phyloP scores from a whole-genome alignment of 129 eudicot species.

The Chrysanthemum seticuspe region DNA sequence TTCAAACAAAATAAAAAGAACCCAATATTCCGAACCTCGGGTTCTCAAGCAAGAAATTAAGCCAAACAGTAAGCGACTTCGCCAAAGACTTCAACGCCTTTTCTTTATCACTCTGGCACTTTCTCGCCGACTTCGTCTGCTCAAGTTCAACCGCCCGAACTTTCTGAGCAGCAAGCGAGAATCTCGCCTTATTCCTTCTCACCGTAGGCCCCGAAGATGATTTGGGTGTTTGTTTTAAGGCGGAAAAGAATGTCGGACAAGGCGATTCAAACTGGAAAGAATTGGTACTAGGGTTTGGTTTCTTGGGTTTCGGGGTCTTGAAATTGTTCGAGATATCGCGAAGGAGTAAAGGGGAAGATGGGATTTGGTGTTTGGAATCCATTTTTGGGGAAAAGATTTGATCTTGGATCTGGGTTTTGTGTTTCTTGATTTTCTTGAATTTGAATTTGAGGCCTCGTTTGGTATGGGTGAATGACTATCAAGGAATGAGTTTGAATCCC shows the following conservation, averaged over 20 bases:
- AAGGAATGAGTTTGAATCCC: too few species aligned
- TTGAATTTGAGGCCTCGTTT: not conserved
- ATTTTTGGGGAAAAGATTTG: not conserved
- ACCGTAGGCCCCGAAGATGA: slow-evolving; percentile 30
- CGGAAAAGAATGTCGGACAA: slow-evolving; percentile 56
- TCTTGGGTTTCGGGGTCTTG: slow-evolving; percentile 68
- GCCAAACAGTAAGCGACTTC: slow-evolving; percentile 85
- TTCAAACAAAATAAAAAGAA: not conserved
- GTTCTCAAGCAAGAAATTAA: slow-evolving; percentile 80
- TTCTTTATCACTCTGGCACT: slow-evolving; percentile 54
- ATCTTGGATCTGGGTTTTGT: slow-evolving; percentile 3
- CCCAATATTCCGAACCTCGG: slow-evolving; percentile 36
- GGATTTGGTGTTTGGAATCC: slow-evolving; percentile 40
- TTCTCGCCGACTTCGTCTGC: slow-evolving; percentile 73
- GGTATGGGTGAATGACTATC: too few species aligned
- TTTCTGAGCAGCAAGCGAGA: slow-evolving; percentile 42
- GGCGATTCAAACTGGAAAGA: slow-evolving; percentile 26
- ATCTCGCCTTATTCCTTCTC: slow-evolving; percentile 29
- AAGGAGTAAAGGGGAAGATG: slow-evolving; percentile 56
- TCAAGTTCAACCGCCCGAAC: slow-evolving; percentile 70
- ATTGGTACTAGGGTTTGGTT: slow-evolving; percentile 23
- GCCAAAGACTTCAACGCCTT: slow-evolving; percentile 66
- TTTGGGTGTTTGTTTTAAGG: slow-evolving; percentile 57
- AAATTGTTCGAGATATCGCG: slow-evolving; percentile 74
- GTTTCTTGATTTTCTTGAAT: slow-evolving; percentile 12